These are phyloP conservation scores for Silybum marianum DNA, from an alignment of 129 eudicot species.

Conservation along the genomic window DNA sequence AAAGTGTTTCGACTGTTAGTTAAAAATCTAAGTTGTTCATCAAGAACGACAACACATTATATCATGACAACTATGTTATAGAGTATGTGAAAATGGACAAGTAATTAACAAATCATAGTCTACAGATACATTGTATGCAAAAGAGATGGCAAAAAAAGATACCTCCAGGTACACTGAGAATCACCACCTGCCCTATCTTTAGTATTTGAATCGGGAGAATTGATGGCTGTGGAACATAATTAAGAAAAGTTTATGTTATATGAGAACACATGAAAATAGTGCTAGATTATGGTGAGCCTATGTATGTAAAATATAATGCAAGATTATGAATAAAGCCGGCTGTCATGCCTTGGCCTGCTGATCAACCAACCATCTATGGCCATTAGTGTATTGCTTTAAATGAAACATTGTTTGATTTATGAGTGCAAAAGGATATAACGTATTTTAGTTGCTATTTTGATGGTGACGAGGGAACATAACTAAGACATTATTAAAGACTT, in stretches of 20 bases:
- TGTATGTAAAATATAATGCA: slow-evolving; percentile 5
- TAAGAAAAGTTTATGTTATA: neutral
- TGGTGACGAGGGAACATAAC: neutral
- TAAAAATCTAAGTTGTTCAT: neutral
- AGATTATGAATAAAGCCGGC: neutral
- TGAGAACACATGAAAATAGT: neutral
- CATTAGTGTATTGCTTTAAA: neutral
- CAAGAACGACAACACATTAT: neutral
- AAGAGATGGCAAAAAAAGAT: slow-evolving; percentile 14
- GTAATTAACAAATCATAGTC: neutral
- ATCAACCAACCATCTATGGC: neutral
- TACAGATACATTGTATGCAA: neutral
- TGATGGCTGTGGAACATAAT: slow-evolving; percentile 66
- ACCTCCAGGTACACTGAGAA: slow-evolving; percentile 99
- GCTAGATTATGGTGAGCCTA: neutral
- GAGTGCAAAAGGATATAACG: neutral
- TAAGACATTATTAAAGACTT: neutral
- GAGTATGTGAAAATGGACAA: neutral
- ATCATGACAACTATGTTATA: neutral
- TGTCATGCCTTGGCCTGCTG: neutral
- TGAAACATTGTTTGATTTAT: neutral
- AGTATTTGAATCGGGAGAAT: slow-evolving; percentile 91
- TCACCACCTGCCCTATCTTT: slow-evolving; percentile 90
- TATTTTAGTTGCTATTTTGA: neutral
- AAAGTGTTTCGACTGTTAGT: neutral